phyloP scores from a whole-genome alignment of 495 filamentous ascomycete species.

The Extremus antarcticus region DNA sequence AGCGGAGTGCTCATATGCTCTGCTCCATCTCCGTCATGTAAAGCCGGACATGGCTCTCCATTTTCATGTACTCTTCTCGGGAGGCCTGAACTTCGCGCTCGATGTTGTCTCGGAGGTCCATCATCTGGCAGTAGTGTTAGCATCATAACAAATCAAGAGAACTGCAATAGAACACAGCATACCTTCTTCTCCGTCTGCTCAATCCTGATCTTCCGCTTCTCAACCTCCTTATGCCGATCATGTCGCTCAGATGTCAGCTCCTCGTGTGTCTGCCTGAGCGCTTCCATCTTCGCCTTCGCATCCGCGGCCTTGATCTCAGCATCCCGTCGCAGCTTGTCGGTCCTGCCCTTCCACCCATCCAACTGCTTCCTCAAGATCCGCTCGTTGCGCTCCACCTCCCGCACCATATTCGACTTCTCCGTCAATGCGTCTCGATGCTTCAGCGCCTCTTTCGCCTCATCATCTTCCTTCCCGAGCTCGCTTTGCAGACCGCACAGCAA shows the following conservation, averaged over 20 bases:
- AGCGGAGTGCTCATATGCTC: slow-evolving; percentile 57
- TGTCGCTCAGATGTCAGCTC: slow-evolving; percentile 71
- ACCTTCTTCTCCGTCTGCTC: slow-evolving; percentile 99
- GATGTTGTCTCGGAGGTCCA: slow-evolving; percentile 90
- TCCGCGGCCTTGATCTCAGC: slow-evolving; percentile 68
- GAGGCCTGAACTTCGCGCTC: slow-evolving; percentile 82
- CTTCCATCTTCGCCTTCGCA: slow-evolving; percentile 81
- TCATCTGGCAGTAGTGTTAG: slow-evolving; percentile 60
- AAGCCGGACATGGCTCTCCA: slow-evolving; percentile 91
- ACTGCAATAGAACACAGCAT: slow-evolving; percentile 21
- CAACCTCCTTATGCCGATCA: slow-evolving; percentile 81
- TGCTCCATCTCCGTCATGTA: slow-evolving; percentile 99
- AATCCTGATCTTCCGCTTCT: slow-evolving; percentile 77
- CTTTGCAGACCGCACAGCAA: slow-evolving; percentile 75
- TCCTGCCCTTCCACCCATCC: slow-evolving; percentile 70
- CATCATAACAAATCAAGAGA: neutral
- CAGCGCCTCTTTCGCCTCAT: slow-evolving; percentile 65
- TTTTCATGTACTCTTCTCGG: slow-evolving; percentile 86
- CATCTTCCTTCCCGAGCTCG: slow-evolving; percentile 82
- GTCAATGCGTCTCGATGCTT: slow-evolving; percentile 77
- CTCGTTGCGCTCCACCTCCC: slow-evolving; percentile 83
- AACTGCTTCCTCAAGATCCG: slow-evolving; percentile 72
- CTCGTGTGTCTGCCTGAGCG: slow-evolving; percentile 69
- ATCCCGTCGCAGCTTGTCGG: slow-evolving; percentile 63
- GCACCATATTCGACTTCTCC: slow-evolving; percentile 74